Evolutionary conservation across 768 basidiomycete species (phyloP).

Genomic region (Collybia sp.): DNA sequence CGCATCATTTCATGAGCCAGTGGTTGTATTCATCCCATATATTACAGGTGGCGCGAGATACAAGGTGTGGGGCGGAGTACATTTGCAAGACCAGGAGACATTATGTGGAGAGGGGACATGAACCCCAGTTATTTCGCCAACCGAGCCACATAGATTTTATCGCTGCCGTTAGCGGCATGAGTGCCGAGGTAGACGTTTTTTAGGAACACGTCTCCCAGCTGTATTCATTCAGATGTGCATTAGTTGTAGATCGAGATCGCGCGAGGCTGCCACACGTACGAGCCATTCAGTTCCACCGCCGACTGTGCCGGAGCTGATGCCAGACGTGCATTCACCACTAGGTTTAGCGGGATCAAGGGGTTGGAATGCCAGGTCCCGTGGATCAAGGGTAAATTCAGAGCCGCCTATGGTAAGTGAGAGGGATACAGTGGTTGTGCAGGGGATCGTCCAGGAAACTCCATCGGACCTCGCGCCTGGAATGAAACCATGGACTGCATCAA

Average conservation of each 20-base stretch:
- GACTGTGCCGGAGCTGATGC: not conserved
- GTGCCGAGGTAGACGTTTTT: slow-evolving; percentile 37
- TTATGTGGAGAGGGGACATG: not conserved
- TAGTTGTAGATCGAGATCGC: not conserved
- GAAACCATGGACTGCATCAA: slow-evolving; percentile 44
- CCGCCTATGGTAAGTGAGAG: not conserved
- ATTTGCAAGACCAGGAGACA: not conserved
- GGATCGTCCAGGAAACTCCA: not conserved
- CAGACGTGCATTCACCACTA: not conserved
- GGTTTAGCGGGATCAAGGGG: not conserved
- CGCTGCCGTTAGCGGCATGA: slow-evolving; percentile 23
- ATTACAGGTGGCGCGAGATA: not conserved
- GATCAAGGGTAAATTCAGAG: not conserved
- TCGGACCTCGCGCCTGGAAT: slow-evolving; percentile 54
- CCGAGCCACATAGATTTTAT: slow-evolving; percentile 5
- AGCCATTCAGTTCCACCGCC: not conserved
- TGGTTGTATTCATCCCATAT: not conserved
- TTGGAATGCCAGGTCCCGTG: not conserved
- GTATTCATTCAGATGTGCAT: not conserved
- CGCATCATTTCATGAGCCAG: not conserved
- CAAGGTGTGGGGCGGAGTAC: not conserved
- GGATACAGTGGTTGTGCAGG: not conserved
- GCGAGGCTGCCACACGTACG: not conserved
- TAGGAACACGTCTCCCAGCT: slow-evolving; percentile 37
- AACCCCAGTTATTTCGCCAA: not conserved